Evolutionary conservation across 352 stramenopile genomes (phyloP), one percentile per base, ranked within the genome.

Genomic region (Phytopythium oedochilum): DNA sequence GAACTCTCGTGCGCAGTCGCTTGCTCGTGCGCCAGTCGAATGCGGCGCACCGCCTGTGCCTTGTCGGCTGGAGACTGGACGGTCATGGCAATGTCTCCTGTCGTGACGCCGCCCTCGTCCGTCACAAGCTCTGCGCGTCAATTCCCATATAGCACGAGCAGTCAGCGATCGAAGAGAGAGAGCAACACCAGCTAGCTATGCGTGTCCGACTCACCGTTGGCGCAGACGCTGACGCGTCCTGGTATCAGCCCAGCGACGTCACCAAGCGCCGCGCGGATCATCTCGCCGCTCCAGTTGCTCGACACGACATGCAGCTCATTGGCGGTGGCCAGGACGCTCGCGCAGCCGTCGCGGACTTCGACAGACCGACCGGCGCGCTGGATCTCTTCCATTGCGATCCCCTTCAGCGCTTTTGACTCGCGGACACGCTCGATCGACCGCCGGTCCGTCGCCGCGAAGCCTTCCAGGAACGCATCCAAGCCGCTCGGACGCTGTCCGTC

Each of bases 61-160:
- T 92, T 92, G 58, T 92, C 75, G 14, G 39, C 34, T 14, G 79
- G 70, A 25, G 77, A 78, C 54, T 90, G 82, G 29, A 88, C 67
- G 1, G 57, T 40, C 10, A 92, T 28, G 0, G 67, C 25, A 17
- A 92, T 86, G 10, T 66, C 63, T 11, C 82, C 82, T 12, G 78
- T 89, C 5, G 78, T 71, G 32, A 78, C 26, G 5, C 60, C 65
- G 17, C 59, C n/a, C 0, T 53, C 43, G 56, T 83, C 64, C 55
- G 77, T 58, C 39, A 63, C 63, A 34, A 92, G 39, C 22, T 90
- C 82, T 89, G n/a, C n/a, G n/a, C n/a, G n/a, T n/a, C n/a, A n/a
- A n/a, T n/a, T n/a, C n/a, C n/a, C n/a, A n/a, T n/a, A n/a, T n/a
- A n/a, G n/a, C n/a, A n/a, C n/a, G n/a, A 53, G 10, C 31, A 51